phyloP scores from a whole-genome alignment of 768 basidiomycete species.

The Strobilomyces echinocephalus region DNA sequence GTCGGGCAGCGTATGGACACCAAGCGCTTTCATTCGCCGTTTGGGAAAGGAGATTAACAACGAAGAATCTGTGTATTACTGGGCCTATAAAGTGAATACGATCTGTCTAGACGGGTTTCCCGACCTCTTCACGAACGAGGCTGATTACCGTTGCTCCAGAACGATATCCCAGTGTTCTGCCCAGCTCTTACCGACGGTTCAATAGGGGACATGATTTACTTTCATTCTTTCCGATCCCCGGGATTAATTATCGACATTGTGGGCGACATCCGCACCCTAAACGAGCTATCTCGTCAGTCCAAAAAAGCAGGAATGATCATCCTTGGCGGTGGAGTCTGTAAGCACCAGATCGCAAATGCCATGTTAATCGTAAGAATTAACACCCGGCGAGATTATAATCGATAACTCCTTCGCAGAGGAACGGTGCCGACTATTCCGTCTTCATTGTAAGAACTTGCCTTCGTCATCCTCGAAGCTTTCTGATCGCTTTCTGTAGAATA shows the following conservation, averaged over 20 bases:
- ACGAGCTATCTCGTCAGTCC: conserved; percentile 83
- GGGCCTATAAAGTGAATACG: conserved; percentile 92
- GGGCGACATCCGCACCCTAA: conserved; percentile 84
- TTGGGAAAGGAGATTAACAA: conserved; percentile 97
- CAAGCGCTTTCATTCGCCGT: conserved; percentile 87
- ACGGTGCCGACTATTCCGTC: conserved; percentile 96
- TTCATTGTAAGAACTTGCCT: conserved; percentile 63
- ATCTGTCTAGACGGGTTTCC: conserved; percentile 12
- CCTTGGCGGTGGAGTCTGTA: conserved; percentile 96
- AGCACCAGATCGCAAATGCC: conserved; percentile 99
- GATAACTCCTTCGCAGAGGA: conserved; percentile 53
- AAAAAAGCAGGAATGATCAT: conserved; percentile 98
- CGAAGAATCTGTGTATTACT: conserved; percentile 97
- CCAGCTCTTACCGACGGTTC: conserved; percentile 98
- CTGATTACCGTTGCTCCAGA: conserved; percentile 50
- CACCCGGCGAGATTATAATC: background rate
- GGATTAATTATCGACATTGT: conserved; percentile 91
- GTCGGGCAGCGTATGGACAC: conserved; percentile 74
- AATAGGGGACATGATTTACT: conserved; percentile 98
- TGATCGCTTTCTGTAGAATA: conserved; percentile 55
- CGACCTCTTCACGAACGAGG: conserved; percentile 11
- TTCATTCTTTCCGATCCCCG: conserved; percentile 89
- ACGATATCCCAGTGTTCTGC: conserved; percentile 97
- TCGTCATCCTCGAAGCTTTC: background rate
- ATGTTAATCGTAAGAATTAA: conserved; percentile 82